Conservation (phyloP, 2,329 filamentous ascomycete genomes). For the Claviceps citrina region DNA sequence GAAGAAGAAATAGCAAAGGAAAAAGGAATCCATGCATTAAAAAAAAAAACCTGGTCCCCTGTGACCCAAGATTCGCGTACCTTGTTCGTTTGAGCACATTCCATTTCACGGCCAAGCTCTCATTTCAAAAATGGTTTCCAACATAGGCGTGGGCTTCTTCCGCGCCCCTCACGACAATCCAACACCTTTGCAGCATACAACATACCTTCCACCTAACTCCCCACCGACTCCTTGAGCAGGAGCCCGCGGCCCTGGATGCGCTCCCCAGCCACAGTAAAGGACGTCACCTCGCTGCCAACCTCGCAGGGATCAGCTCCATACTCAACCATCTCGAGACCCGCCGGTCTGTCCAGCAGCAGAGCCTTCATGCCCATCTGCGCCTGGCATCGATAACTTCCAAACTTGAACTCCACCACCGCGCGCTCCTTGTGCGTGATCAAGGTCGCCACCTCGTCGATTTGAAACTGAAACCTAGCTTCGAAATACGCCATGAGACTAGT, state of each 20-base stretch:
- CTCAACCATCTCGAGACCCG: conserved; percentile 22
- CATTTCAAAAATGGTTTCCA: no score
- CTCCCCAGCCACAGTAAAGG: conserved; percentile 18
- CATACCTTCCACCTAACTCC: no score
- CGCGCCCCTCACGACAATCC: no score
- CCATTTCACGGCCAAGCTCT: background rate
- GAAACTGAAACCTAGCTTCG: conserved; percentile 26
- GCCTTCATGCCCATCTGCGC: conserved; percentile 31
- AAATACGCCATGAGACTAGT: conserved; percentile 26
- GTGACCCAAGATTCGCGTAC: background rate
- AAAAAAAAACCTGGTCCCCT: no score
- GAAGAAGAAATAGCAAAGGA: no score
- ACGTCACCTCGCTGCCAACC: conserved; percentile 17
- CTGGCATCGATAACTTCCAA: conserved; percentile 41
- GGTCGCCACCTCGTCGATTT: conserved; percentile 28
- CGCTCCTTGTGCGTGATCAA: conserved; percentile 15
- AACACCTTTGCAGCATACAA: no score
- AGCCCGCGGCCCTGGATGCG: conserved; percentile 19
- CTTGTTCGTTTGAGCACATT: background rate
- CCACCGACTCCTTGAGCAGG: background rate
- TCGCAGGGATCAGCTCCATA: conserved; percentile 25
- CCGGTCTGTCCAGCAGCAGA: conserved; percentile 20
- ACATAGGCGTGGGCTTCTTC: no score
- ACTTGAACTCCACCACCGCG: conserved; percentile 32
- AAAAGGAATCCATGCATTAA: no score